These are phyloP conservation scores for Candida oleophila DNA, from an alignment of 805 yeast genomes.

Conservation along the genomic window DNA sequence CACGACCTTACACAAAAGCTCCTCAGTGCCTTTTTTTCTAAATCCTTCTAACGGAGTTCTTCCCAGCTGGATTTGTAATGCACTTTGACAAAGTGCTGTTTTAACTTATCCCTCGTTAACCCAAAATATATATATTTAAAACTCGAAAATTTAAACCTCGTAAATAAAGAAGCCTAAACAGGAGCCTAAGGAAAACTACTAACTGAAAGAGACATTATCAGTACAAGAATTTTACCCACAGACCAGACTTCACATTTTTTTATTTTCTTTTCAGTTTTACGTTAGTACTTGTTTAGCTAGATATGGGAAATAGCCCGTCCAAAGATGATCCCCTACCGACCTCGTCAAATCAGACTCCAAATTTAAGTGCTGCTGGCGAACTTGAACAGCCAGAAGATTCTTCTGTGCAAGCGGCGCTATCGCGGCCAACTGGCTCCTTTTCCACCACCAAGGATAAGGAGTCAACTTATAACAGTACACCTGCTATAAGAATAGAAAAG, in stretches of 20 bases:
- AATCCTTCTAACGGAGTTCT: background rate
- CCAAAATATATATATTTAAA: background rate
- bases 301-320: constrained; percentile 70
- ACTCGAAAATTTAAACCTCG: background rate
- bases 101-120: background rate
- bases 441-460: background rate
- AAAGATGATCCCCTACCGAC: constrained; percentile 48
- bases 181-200: background rate
- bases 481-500: constrained; percentile 5
- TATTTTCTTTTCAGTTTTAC: background rate
- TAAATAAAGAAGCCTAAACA: background rate
- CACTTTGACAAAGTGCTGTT: background rate
- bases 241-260: background rate
- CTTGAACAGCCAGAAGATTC: constrained; percentile 8
- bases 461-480: constrained; percentile 2
- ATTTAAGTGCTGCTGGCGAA: constrained; percentile 20
- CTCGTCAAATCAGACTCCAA: constrained; percentile 22
- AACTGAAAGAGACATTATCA: background rate
- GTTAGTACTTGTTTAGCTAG: constrained; percentile 1
- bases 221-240: background rate
- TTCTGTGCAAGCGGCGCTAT: constrained; percentile 32
- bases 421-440: constrained; percentile 16
- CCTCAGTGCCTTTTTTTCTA: background rate
- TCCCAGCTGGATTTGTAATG: background rate
- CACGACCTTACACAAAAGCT: constrained; percentile 1